A percentile compares a stretch with the other conserved stretches of the same genome.
These are phyloP conservation scores for Microbotryum violaceum DNA, from an alignment of 1,284 basidiomycete species.

Conservation along the genomic window DNA sequence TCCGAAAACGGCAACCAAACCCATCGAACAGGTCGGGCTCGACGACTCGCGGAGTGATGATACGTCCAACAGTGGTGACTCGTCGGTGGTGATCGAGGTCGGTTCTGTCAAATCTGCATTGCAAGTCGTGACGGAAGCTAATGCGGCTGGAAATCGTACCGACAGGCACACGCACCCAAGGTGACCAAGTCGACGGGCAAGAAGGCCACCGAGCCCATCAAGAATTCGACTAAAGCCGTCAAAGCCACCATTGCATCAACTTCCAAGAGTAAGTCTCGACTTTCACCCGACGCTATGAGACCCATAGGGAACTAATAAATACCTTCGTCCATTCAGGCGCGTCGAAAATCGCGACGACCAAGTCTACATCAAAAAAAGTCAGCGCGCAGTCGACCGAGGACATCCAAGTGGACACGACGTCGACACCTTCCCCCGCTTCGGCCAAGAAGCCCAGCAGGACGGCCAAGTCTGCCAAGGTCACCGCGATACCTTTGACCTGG, in stretches of 20 bases:
- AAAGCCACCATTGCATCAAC: not conserved
- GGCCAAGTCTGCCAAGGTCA: no score
- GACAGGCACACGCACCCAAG: not conserved
- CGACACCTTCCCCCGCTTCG: no score
- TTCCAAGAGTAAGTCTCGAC: not conserved
- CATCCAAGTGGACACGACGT: no score
- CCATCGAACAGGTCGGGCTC: constrained; percentile 4
- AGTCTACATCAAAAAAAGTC: not conserved
- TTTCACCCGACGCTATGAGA: not conserved
- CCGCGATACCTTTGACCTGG: not conserved
- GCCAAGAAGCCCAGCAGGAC: no score
- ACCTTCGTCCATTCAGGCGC: constrained; percentile 1
- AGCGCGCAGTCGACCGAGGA: no score
- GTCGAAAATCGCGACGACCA: not conserved
- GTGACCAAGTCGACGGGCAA: not conserved
- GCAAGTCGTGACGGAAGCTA: not conserved
- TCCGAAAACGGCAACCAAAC: not conserved
- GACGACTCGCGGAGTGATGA: not conserved
- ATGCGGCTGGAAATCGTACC: not conserved
- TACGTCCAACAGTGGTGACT: not conserved
- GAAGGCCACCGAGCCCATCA: no score
- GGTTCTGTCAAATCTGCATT: not conserved
- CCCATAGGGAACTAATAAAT: not conserved
- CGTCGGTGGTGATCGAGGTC: not conserved
- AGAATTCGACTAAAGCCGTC: not conserved